Evolutionary conservation across 768 basidiomycete genomes (phyloP).

Genomic region (Lactifluus pinguis): DNA sequence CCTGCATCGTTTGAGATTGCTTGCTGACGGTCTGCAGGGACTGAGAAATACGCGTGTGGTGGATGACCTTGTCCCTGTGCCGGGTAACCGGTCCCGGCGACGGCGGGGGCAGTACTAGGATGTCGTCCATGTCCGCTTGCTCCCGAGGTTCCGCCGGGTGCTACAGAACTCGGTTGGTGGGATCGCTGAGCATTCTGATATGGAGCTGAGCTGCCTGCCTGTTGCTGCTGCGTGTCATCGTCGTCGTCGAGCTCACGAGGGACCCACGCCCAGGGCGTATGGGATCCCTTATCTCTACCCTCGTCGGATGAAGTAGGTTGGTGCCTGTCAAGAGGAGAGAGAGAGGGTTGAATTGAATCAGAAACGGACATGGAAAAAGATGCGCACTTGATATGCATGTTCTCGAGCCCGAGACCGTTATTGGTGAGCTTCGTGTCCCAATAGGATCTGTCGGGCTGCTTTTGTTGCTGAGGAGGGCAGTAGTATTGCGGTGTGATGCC

Average conservation of each 20-base stretch:
- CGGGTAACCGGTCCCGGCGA: conserved; percentile 1
- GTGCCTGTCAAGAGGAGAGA: neutral
- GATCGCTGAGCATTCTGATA: conserved; percentile 14
- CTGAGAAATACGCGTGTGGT: conserved; percentile 9
- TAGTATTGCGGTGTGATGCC: conserved; percentile 22
- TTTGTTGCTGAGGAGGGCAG: conserved; percentile 60
- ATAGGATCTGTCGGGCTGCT: conserved; percentile 56
- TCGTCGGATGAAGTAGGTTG: neutral
- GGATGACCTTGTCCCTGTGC: conserved; percentile 14
- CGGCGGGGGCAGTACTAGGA: neutral
- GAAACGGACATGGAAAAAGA: neutral
- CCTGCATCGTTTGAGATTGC: neutral
- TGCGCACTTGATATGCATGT: conserved; percentile 58
- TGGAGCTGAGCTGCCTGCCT: neutral
- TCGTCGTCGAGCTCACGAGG: conserved; percentile 37
- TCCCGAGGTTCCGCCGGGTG: neutral
- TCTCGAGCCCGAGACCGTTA: conserved; percentile 56
- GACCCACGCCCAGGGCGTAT: conserved; percentile 72
- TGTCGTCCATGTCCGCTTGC: neutral
- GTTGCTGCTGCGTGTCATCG: conserved; percentile 19
- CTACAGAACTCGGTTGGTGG: conserved; percentile 13
- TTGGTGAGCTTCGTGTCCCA: conserved; percentile 46
- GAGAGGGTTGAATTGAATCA: neutral
- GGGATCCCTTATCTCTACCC: conserved; percentile 32
- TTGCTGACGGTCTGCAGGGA: conserved; percentile 8